A percentile compares a stretch with the other conserved stretches of the same genome.
These are phyloP conservation scores for Scedosporium dehoogii DNA, from an alignment of 2,329 filamentous ascomycete genomes.

Conservation along the genomic window DNA sequence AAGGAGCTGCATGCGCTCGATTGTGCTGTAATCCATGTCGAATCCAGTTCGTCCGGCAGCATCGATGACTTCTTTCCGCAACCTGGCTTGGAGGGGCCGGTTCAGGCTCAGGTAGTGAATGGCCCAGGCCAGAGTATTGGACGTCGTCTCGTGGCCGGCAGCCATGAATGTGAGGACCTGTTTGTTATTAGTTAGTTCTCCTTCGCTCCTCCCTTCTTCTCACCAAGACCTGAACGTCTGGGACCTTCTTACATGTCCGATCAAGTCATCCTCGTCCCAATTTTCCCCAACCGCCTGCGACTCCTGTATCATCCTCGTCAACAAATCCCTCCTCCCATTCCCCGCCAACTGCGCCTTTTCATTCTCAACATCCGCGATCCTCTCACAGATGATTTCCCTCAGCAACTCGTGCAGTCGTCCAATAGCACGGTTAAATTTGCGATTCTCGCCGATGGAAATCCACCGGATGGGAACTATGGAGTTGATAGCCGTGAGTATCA, in stretches of 20 bases:
- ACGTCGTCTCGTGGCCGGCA: slow-evolving; percentile 35
- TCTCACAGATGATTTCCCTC: slow-evolving; percentile 15
- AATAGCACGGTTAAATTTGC: slow-evolving; percentile 22
- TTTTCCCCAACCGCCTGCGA: slow-evolving; percentile 14
- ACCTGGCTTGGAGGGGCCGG: slow-evolving; percentile 24
- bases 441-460: slow-evolving; percentile 25
- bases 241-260: slow-evolving; percentile 2
- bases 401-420: slow-evolving; percentile 19
- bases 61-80: slow-evolving; percentile 26
- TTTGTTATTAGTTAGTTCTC: background rate
- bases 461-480: slow-evolving; percentile 24
- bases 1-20: slow-evolving; percentile 24
- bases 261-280: slow-evolving; percentile 17
- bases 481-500: slow-evolving; percentile 18
- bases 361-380: slow-evolving; percentile 14
- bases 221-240: background rate
- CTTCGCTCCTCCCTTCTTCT: too few relatives aligned
- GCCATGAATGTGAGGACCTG: slow-evolving; percentile 33
- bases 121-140: slow-evolving; percentile 29
- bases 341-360: slow-evolving; percentile 6
- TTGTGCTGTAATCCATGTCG: slow-evolving; percentile 12
- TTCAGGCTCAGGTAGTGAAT: slow-evolving; percentile 26
- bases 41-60: slow-evolving; percentile 9
- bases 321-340: slow-evolving; percentile 4
- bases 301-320: slow-evolving; percentile 17